Evolutionary conservation across 352 stramenopile species (phyloP).

Genomic region (Phytopythium delawarense): DNA sequence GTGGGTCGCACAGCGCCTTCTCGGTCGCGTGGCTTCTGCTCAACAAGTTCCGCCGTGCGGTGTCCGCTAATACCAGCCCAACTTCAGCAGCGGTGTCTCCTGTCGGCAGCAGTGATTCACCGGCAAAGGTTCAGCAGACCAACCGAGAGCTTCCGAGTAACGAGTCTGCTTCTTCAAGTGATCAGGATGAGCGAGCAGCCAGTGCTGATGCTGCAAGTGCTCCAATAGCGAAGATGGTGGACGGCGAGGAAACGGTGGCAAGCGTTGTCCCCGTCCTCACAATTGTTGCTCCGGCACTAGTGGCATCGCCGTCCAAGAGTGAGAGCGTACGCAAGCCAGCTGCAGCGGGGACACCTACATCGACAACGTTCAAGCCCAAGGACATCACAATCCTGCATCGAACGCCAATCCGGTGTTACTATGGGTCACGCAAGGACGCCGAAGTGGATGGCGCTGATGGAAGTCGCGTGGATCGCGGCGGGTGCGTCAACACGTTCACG

Average conservation of each 20-base stretch:
- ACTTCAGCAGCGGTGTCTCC: too few relatives aligned
- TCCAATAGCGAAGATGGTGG: not conserved
- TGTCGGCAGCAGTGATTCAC: not conserved
- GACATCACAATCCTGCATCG: constrained; percentile 83
- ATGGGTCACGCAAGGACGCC: constrained; percentile 70
- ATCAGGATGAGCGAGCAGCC: not conserved
- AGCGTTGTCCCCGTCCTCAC: not conserved
- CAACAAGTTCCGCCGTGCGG: constrained; percentile 34
- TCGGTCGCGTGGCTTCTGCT: constrained; percentile 78
- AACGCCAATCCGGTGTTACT: constrained; percentile 75
- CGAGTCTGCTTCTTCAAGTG: too few relatives aligned
- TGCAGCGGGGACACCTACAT: constrained; percentile 7
- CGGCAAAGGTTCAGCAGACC: not conserved
- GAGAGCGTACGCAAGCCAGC: constrained; percentile 5
- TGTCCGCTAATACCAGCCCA: not conserved
- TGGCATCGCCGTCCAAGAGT: constrained; percentile 8
- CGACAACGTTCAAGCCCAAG: constrained; percentile 45
- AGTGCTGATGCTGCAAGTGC: not conserved
- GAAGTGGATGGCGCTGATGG: constrained; percentile 60
- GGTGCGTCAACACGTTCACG: constrained; percentile 84
- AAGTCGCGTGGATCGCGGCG: constrained; percentile 50
- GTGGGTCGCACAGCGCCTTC: constrained; percentile 84
- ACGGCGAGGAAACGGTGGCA: not conserved
- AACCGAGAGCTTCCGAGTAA: too few relatives aligned
- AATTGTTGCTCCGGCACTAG: not conserved